Base-by-base conservation (phyloP, 306 rosid genomes). In the Pyrus pyrifolia region DNA sequence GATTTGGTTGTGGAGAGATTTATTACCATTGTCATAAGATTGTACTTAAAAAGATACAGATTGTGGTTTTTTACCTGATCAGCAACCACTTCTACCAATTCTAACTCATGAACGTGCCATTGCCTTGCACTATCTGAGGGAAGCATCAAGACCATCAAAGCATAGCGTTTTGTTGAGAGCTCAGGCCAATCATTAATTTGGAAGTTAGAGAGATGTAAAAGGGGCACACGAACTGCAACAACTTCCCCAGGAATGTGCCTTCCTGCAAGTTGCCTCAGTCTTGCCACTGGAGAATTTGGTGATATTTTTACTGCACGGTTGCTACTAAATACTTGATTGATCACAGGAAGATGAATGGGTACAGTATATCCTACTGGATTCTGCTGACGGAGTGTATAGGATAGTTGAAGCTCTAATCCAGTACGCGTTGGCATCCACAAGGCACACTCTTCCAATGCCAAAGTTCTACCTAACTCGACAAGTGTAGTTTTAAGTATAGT, bases 121-220 rank as follows among this genome's bases (percentile, higher is more conserved):
- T 86, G 97, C 81, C 99, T 87, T 27, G 96, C 97, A 77, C 97
- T 92, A 79, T 91, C 87, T 27, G 98, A 91, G 59, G 99, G 99
- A 69, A 95, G 96, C 91, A 90, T 92, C 89, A 95, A 87, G 62
- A 95, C 99, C 99, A 95, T 92, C 88, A 95, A 81, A 27, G 99
- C 99, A 84, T 92, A 95, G 75, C 87, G 90, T 84, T 93, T 92
- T 8, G 93, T 83, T 18, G 99, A 86, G 81, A 95, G 96, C 79
- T 91, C 99, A 0, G 99, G 99, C 99, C 97, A 95, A 78, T 92
- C 98, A 82, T 91, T 85, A 62, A 95, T 95, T 87, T 92, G 99
- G 79, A 95, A 95, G 81, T 95, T 92, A 74, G 99, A 95, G 66
- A 95, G 97, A 86, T 95, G 89, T 13, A 95, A 83, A 19, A 95